phyloP scores from a whole-genome alignment of 2,329 filamentous ascomycete genomes.

The Geoglossum cookeanum region DNA sequence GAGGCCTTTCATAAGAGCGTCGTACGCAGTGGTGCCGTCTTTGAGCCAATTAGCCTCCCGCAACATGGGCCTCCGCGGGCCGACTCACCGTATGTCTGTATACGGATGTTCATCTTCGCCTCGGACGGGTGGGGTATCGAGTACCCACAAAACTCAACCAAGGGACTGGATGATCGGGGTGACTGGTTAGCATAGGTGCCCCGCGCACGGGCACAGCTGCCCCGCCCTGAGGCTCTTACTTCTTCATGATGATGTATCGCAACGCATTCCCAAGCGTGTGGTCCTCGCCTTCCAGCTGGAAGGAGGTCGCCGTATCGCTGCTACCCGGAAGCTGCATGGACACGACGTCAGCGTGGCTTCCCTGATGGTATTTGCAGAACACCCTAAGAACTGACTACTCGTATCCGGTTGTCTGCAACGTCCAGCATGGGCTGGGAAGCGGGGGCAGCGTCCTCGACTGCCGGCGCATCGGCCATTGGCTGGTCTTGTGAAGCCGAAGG shows the following conservation, averaged over 20 bases:
- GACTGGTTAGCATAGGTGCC: background rate
- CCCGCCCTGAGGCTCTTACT: constrained; percentile 34
- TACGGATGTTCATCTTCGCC: constrained; percentile 87
- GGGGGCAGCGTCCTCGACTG: constrained; percentile 17
- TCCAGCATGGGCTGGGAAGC: background rate
- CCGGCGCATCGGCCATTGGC: constrained; percentile 22
- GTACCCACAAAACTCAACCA: constrained; percentile 96
- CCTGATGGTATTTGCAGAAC: background rate
- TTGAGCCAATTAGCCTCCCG: constrained; percentile 3
- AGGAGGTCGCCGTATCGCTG: constrained; percentile 72
- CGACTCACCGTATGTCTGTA: constrained; percentile 79
- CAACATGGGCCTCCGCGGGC: background rate
- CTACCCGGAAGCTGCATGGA: constrained; percentile 55
- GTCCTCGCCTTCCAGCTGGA: constrained; percentile 84
- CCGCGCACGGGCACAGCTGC: background rate
- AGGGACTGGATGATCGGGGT: constrained; percentile 38
- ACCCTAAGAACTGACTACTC: constrained; percentile 32
- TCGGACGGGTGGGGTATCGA: constrained; percentile 95
- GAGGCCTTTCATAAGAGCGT: constrained; percentile 79
- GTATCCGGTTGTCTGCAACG: constrained; percentile 33
- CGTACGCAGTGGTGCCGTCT: constrained; percentile 65
- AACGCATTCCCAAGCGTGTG: constrained; percentile 91
- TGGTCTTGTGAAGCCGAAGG: constrained; percentile 19
- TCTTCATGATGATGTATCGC: constrained; percentile 95
- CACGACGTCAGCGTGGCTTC: background rate